Conservation (phyloP, 2,329 filamentous ascomycete species). For the Cladophialophora chaetospira region DNA sequence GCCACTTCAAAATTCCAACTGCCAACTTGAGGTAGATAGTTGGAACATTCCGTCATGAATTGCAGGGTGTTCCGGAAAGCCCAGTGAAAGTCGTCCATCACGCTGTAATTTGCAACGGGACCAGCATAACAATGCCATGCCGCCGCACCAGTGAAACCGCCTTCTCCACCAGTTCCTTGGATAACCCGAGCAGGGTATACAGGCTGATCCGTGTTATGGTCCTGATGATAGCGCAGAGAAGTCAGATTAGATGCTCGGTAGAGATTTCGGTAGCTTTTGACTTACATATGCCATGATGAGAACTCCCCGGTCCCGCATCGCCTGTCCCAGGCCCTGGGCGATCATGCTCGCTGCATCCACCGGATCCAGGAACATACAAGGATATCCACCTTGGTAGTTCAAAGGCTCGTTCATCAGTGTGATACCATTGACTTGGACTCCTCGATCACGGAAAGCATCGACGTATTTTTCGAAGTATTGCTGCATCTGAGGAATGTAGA, state of each 20-base stretch:
- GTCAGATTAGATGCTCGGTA: background rate
- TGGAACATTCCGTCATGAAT: conserved; percentile 47
- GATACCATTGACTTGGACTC: conserved; percentile 41
- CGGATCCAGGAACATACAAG: conserved; percentile 43
- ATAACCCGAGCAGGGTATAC: conserved; percentile 41
- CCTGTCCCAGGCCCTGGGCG: conserved; percentile 37
- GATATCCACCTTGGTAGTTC: conserved; percentile 42
- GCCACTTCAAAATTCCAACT: conserved; percentile 19
- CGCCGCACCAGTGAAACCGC: conserved; percentile 36
- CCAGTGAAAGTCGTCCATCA: conserved; percentile 41
- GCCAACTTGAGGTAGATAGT: conserved; percentile 31
- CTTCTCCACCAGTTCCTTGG: conserved; percentile 32
- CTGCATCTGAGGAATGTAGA: conserved; percentile 38
- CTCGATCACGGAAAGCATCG: conserved; percentile 38
- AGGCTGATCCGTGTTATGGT: conserved; percentile 44
- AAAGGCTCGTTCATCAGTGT: conserved; percentile 45
- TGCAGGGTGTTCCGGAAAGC: conserved; percentile 39
- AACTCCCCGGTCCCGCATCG: conserved; percentile 33
- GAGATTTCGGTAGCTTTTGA: background rate
- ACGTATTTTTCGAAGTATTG: conserved; percentile 44
- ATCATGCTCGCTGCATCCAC: conserved; percentile 41
- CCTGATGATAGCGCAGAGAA: background rate
- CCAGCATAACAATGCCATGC: conserved; percentile 46
- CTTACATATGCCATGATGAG: conserved; percentile 40
- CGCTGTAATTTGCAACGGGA: conserved; percentile 38